Evolutionary conservation across 2,329 filamentous ascomycete species (phyloP).

Genomic region (Sordariomycetes sp.): DNA sequence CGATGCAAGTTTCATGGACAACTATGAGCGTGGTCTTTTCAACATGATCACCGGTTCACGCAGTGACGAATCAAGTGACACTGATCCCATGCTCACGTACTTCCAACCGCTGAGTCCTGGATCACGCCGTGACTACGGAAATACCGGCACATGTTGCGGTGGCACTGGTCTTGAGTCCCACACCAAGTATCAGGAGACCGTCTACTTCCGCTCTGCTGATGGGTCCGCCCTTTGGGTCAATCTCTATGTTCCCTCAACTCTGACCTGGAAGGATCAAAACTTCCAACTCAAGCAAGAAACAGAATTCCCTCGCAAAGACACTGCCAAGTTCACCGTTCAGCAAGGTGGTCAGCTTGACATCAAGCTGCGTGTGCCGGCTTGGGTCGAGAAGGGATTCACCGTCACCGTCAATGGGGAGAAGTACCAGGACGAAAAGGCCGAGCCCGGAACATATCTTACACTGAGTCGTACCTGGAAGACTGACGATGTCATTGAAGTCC

Average conservation of each 20-base stretch:
- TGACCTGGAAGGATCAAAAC: conserved; percentile 17
- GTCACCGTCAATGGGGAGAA: conserved; percentile 17
- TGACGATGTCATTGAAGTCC: conserved; percentile 17
- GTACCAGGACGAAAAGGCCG: conserved; percentile 3
- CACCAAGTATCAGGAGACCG: conserved; percentile 23
- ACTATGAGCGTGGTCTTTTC: conserved; percentile 21
- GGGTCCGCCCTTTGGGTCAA: conserved; percentile 20
- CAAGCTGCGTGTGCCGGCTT: conserved; percentile 19
- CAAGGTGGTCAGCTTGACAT: conserved; percentile 17
- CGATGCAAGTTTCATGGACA: conserved; percentile 21
- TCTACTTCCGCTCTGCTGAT: conserved; percentile 21
- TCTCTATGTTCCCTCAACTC: conserved; percentile 18
- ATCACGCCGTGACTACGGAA: conserved; percentile 15
- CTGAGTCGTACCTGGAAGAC: conserved; percentile 16
- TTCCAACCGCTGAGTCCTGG: conserved; percentile 19
- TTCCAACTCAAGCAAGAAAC: conserved; percentile 18
- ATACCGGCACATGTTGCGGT: conserved; percentile 21
- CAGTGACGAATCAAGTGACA: conserved; percentile 10
- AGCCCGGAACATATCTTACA: conserved; percentile 18
- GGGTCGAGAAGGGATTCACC: conserved; percentile 15
- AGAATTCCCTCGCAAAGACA: conserved; percentile 15
- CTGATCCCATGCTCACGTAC: conserved; percentile 19
- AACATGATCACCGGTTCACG: conserved; percentile 22
- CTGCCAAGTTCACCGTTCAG: conserved; percentile 15
- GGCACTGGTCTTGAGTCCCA: conserved; percentile 22